Evolutionary conservation across 257 asterid genomes (phyloP).

Genomic region (Rhazya stricta): DNA sequence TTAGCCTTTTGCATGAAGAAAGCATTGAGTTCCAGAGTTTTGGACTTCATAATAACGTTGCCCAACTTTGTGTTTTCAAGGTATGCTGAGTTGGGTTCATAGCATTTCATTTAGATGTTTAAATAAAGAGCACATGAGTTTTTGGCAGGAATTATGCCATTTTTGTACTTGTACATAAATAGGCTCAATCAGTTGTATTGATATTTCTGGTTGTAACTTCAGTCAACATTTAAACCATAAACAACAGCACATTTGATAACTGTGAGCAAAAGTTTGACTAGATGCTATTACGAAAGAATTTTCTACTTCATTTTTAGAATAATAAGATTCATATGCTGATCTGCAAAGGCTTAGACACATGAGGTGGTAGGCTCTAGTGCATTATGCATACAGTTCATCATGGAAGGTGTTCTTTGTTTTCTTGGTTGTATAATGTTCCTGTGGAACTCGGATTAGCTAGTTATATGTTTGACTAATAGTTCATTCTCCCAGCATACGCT

Average conservation of each 20-base stretch:
- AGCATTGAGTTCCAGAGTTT: conserved; percentile 65
- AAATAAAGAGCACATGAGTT: not conserved
- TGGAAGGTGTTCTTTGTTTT: not conserved
- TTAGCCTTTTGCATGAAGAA: conserved; percentile 73
- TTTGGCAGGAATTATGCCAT: not conserved
- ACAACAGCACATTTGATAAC: not conserved
- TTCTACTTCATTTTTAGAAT: not conserved
- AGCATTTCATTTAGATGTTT: not conserved
- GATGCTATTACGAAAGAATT: not conserved
- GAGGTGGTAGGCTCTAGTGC: not conserved
- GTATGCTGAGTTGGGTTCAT: conserved; percentile 27
- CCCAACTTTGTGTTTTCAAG: conserved; percentile 79
- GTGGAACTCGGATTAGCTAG: not conserved
- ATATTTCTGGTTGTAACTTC: not conserved
- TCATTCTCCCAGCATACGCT: not conserved
- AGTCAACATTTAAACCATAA: not conserved
- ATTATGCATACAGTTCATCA: not conserved
- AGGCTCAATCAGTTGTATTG: not conserved
- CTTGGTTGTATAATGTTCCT: not conserved
- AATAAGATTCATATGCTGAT: not conserved
- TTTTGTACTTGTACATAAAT: not conserved
- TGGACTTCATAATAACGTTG: conserved; percentile 83
- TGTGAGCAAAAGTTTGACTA: not conserved
- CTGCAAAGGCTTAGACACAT: not conserved
- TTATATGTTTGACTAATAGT: not conserved